phyloP scores from a whole-genome alignment of 2,329 filamentous ascomycete species.

The Colletotrichum sp. region DNA sequence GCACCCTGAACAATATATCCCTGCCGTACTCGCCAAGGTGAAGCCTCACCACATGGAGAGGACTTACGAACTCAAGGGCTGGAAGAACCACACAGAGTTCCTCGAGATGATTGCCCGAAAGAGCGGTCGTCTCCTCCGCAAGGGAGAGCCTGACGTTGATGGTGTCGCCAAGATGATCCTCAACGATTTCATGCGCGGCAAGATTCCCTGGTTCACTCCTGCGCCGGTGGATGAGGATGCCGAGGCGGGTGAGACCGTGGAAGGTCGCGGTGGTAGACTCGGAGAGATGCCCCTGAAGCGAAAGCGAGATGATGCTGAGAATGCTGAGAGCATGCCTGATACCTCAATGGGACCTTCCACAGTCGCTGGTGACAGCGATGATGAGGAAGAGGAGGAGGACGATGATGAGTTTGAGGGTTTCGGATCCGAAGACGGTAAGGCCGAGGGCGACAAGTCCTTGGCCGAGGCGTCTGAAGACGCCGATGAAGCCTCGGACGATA shows the following conservation, averaged over 20 bases:
- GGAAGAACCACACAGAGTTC: slow-evolving; percentile 79
- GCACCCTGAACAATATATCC: slow-evolving; percentile 94
- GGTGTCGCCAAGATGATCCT: slow-evolving; percentile 96
- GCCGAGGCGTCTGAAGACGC: slow-evolving; percentile 12
- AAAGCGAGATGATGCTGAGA: slow-evolving; percentile 60
- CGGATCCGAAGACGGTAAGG: slow-evolving; percentile 43
- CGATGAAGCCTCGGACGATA: slow-evolving; percentile 13
- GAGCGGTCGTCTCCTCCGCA: slow-evolving; percentile 83
- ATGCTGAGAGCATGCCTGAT: slow-evolving; percentile 47
- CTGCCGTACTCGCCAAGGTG: slow-evolving; percentile 76
- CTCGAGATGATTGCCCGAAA: slow-evolving; percentile 88
- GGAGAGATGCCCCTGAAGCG: slow-evolving; percentile 90
- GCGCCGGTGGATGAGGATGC: slow-evolving; percentile 66
- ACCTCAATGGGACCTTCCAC: slow-evolving; percentile 33
- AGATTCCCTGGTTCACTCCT: slow-evolving; percentile 94
- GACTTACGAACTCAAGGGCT: slow-evolving; percentile 88
- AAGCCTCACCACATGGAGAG: slow-evolving; percentile 89
- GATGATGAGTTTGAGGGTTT: slow-evolving; percentile 55
- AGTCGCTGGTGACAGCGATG: slow-evolving; percentile 24
- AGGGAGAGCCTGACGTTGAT: slow-evolving; percentile 93
- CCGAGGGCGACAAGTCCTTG: slow-evolving; percentile 28
- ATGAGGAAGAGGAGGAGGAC: slow-evolving; percentile 33
- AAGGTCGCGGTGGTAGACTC: slow-evolving; percentile 77
- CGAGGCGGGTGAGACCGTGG: slow-evolving; percentile 57
- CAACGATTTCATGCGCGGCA: slow-evolving; percentile 94